phyloP scores from a whole-genome alignment of 2,329 filamentous ascomycete species.

The Aureobasidium subglaciale region DNA sequence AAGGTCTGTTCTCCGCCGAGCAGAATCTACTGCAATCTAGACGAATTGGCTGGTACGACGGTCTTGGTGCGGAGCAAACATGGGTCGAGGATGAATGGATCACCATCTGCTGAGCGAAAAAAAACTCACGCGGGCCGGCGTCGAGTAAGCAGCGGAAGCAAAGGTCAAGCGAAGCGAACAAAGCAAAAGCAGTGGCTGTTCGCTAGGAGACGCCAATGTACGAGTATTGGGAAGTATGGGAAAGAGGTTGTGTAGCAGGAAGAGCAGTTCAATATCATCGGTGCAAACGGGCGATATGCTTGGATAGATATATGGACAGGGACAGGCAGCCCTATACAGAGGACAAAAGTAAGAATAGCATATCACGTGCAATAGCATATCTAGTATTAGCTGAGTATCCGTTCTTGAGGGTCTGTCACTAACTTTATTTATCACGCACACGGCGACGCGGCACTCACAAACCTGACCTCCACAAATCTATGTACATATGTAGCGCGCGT shows the following conservation, averaged over 20 bases:
- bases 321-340: conserved; percentile 11
- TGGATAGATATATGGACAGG: conserved; percentile 12
- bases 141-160: conserved; percentile 8
- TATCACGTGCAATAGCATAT: conserved; percentile 10
- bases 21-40: conserved; percentile 14
- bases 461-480: conserved; percentile 13
- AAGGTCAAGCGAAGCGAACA: conserved; percentile 9
- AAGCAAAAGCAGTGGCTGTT: conserved; percentile 13
- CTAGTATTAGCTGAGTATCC: conserved; percentile 5
- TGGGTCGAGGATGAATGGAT: conserved; percentile 12
- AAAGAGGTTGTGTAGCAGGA: neutral
- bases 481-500: conserved; percentile 3
- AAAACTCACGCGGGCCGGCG: conserved; percentile 13
- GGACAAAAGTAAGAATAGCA: conserved; percentile 9
- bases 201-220: conserved; percentile 14
- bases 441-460: neutral
- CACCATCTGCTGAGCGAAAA: conserved; percentile 7
- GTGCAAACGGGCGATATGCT: conserved; percentile 10
- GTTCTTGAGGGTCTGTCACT: conserved; percentile 2
- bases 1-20: conserved; percentile 13
- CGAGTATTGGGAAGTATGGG: neutral
- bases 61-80: conserved; percentile 3
- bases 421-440: conserved; percentile 10
- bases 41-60: conserved; percentile 10
- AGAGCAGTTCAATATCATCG: conserved; percentile 7